Evolutionary conservation across 805 yeast genomes (phyloP), one percentile per base, ranked within the genome.

Genomic region (Ogataea trehalophila): DNA sequence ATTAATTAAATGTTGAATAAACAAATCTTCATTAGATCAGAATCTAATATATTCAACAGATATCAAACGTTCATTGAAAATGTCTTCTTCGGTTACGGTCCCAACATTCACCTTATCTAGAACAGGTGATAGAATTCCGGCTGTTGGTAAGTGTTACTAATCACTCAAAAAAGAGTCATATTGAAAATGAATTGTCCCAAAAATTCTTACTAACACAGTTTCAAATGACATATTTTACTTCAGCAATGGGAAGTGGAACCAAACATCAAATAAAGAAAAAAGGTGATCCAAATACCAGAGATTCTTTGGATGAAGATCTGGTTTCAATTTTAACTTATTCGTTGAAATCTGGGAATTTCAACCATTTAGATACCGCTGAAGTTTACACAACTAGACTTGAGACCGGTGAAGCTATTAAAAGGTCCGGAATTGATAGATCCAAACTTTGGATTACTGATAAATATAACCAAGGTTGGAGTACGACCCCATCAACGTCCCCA

Each of bases 341-440:
- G 2, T 58, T 84, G 20, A 65, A 73, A 2, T 52, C 51, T 34
- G 60, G 62, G 15, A 85, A 85, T 0, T 79, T 76, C 62, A 72
- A 65, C 41, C 88, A 82, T 60, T 63, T 84, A 40, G 90, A 83
- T 58, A 79, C 85, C 7, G 89, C 89, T 1, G 87, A 84, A 54
- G 67, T 72, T n/a, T 84, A 84, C 62, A 72, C 77, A 20, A 83
- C 87, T 3, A 79, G 80, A 50, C 59, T 58, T 1, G 89, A 83
- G 59, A 75, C 82, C 41, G 85, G 81, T 11, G 71, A 61, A 36
- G 88, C 83, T 0, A 52, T 82, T 39, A 67, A 66, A 45, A 57
- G 64, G 38, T 61, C 75, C 0, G 77, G 75, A 7, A 51, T 69
- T 7, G 59, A 63, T 17, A 73, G 90, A 67, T 76, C 63, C 45